These are phyloP conservation scores for Penicillium rolfsii DNA, from an alignment of 2,329 filamentous ascomycete genomes.

Conservation along the genomic window DNA sequence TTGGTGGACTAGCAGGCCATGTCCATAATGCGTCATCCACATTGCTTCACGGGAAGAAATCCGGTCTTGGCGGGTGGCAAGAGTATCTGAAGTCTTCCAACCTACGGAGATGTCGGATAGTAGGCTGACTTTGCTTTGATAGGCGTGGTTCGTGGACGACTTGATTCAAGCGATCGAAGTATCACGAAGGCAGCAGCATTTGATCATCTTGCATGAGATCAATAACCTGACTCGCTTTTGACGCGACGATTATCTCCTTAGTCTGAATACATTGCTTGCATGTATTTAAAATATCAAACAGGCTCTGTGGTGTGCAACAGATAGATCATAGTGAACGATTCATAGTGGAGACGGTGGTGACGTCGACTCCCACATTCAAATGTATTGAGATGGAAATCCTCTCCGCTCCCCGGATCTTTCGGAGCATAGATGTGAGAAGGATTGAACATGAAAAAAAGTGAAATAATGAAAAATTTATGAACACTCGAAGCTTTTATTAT, in stretches of 20 bases:
- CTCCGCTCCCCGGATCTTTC: conserved; percentile 3
- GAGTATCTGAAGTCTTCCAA: neutral
- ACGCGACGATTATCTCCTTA: neutral
- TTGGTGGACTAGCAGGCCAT: neutral
- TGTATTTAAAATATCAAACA: neutral
- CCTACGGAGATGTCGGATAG: conserved; percentile 1
- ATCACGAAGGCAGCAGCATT: neutral
- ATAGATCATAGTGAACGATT: neutral
- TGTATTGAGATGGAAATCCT: conserved; percentile 6
- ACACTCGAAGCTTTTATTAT: neutral
- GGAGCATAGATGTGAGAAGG: neutral
- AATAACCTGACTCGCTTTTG: neutral
- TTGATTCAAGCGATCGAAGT: neutral
- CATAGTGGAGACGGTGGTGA: conserved; percentile 8
- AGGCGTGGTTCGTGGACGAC: neutral
- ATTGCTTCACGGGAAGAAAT: neutral
- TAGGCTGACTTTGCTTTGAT: neutral
- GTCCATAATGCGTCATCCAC: conserved; percentile 9
- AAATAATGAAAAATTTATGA: neutral
- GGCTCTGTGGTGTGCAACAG: neutral
- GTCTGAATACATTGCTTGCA: too few species aligned
- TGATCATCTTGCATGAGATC: neutral
- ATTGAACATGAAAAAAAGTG: neutral
- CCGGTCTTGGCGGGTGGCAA: neutral
- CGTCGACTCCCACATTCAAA: neutral